These are phyloP conservation scores for Tremella fuciformis DNA, from an alignment of 768 basidiomycete species.

Conservation along the genomic window DNA sequence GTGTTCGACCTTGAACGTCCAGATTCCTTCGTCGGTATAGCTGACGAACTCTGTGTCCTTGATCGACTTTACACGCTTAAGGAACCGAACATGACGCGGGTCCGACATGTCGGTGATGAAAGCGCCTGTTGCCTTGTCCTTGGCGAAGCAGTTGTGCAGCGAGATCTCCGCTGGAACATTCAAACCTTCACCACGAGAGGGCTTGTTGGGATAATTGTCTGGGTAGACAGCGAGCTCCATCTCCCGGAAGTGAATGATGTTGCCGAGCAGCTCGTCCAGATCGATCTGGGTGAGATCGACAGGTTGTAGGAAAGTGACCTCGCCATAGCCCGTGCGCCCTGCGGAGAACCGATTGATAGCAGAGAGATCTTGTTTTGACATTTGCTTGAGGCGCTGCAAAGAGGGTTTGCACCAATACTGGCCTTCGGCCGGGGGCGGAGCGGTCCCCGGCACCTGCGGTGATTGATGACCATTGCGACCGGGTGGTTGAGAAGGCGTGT, in stretches of 20 bases:
- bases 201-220: constrained; percentile 83
- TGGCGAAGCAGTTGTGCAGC: constrained; percentile 77
- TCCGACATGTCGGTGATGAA: constrained; percentile 78
- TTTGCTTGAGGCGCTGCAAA: constrained; percentile 66
- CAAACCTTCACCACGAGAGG: constrained; percentile 75
- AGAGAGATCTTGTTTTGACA: constrained; percentile 70
- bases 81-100: constrained; percentile 66
- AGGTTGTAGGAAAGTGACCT: constrained; percentile 74
- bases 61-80: constrained; percentile 79
- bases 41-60: constrained; percentile 78
- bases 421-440: constrained; percentile 59
- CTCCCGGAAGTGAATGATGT: constrained; percentile 80
- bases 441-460: constrained; percentile 31
- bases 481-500: neutral
- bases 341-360: constrained; percentile 74
- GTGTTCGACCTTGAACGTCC: constrained; percentile 92
- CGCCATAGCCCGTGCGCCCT: constrained; percentile 86
- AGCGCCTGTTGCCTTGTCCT: constrained; percentile 85
- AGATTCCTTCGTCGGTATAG: constrained; percentile 76
- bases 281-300: constrained; percentile 81
- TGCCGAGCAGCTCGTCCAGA: constrained; percentile 78
- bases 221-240: constrained; percentile 93
- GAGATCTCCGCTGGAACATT: constrained; percentile 80
- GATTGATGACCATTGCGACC: constrained; percentile 11
- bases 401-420: constrained; percentile 90